A percentile compares a stretch with the other conserved stretches of the same genome.
Conservation (phyloP, 1,139 yeast genomes). For the Saccharomyces hybrid region DNA sequence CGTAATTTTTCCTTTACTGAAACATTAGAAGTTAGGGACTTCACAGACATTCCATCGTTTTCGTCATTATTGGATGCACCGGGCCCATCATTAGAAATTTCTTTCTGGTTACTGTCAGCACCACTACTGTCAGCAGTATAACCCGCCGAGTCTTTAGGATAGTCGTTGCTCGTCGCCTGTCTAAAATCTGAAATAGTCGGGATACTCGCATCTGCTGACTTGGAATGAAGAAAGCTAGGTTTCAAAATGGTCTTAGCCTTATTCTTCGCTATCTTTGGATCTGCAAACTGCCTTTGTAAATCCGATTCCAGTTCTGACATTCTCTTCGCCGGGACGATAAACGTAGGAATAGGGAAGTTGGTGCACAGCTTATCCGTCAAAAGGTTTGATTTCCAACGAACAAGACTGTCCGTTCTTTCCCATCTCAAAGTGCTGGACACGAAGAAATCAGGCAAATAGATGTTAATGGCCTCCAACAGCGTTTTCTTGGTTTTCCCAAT, state of each 20-base stretch:
- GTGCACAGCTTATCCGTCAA: slow-evolving; percentile 57
- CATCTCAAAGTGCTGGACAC: slow-evolving; percentile 50
- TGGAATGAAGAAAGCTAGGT: neutral
- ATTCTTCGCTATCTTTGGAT: neutral
- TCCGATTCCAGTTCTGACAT: slow-evolving; percentile 47
- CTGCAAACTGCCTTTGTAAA: slow-evolving; percentile 17
- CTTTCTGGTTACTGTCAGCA: neutral
- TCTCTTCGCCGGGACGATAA: slow-evolving; percentile 60
- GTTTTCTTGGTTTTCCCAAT: slow-evolving; percentile 47
- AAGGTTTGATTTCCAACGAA: slow-evolving; percentile 55
- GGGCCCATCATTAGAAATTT: neutral
- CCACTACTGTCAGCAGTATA: neutral
- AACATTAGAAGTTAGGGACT: neutral
- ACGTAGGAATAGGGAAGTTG: slow-evolving; percentile 58
- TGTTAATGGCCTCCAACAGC: slow-evolving; percentile 51
- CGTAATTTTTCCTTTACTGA: slow-evolving; percentile 3
- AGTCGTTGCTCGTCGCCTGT: neutral
- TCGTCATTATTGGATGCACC: neutral
- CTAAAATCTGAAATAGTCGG: neutral
- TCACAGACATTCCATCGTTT: slow-evolving; percentile 1
- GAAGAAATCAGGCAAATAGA: slow-evolving; percentile 52
- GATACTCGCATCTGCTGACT: neutral
- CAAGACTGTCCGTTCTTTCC: slow-evolving; percentile 42
- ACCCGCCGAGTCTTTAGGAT: neutral
- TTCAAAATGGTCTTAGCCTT: neutral